Conservation (phyloP, 495 filamentous ascomycete species). For the Neurospora tetraspora region DNA sequence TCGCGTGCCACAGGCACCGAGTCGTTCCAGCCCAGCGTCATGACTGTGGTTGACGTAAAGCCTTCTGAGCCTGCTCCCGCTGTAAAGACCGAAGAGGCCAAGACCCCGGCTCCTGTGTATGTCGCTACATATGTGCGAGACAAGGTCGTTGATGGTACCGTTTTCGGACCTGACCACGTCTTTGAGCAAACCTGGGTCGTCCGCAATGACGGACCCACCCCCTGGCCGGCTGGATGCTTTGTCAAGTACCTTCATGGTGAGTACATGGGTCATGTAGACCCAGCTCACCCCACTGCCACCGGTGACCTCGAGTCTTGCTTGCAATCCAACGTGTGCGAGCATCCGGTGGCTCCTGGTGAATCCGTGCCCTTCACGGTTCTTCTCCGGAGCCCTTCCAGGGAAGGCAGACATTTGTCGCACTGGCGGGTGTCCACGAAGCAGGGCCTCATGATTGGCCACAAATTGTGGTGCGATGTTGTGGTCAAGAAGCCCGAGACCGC, state of each 20-base stretch:
- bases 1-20: constrained; percentile 44
- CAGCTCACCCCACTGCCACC: constrained; percentile 62
- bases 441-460: constrained; percentile 78
- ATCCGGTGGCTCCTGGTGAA: constrained; percentile 60
- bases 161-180: constrained; percentile 51
- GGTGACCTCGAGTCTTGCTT: constrained; percentile 60
- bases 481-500: constrained; percentile 36
- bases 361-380: constrained; percentile 71
- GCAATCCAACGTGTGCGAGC: constrained; percentile 68
- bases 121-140: constrained; percentile 74
- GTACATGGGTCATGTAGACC: constrained; percentile 83
- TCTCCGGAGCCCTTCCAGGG: constrained; percentile 64
- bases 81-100: constrained; percentile 21
- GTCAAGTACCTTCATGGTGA: constrained; percentile 91
- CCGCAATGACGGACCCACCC: constrained; percentile 63
- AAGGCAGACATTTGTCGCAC: constrained; percentile 77
- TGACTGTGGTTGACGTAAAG: constrained; percentile 64
- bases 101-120: constrained; percentile 31
- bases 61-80: constrained; percentile 34
- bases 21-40: constrained; percentile 46
- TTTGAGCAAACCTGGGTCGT: constrained; percentile 93
- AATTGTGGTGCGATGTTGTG: constrained; percentile 87
- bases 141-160: constrained; percentile 65
- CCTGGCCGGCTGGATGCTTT: constrained; percentile 84
- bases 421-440: constrained; percentile 86